A percentile compares a stretch with the other conserved stretches of the same genome.
Conservation (phyloP, 306 rosid genomes). For the Inga laurina region DNA sequence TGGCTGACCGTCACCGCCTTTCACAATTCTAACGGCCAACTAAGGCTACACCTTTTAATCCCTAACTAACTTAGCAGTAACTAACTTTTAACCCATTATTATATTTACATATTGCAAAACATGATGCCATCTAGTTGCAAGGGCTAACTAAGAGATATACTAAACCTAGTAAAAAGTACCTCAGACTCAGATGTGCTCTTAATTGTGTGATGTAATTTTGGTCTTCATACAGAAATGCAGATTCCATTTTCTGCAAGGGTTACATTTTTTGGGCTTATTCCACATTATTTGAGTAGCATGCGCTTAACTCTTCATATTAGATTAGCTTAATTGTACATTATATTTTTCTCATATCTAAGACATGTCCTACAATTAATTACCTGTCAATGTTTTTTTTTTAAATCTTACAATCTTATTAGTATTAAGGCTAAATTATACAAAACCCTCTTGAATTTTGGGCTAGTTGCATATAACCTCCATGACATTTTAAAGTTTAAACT, state of each 20-base stretch:
- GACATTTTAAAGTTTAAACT: too few relatives aligned
- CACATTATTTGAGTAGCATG: neutral
- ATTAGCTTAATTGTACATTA: neutral
- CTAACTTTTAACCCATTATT: too few relatives aligned
- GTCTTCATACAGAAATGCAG: slow-evolving; percentile 4
- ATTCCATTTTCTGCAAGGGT: slow-evolving; percentile 5
- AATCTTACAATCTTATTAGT: slow-evolving; percentile 9
- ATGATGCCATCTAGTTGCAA: slow-evolving; percentile 5
- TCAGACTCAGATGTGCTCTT: slow-evolving; percentile 4
- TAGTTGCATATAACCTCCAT: too few relatives aligned
- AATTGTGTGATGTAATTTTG: slow-evolving; percentile 2
- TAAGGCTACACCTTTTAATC: too few relatives aligned
- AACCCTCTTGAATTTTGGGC: too few relatives aligned
- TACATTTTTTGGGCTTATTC: neutral
- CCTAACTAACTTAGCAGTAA: too few relatives aligned
- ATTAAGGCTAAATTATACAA: neutral
- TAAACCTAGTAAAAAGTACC: slow-evolving; percentile 3
- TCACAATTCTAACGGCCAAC: too few relatives aligned
- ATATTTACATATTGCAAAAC: too few relatives aligned
- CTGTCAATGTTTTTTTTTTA: neutral
- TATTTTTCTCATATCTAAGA: neutral
- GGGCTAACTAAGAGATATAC: slow-evolving; percentile 1
- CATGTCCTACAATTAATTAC: neutral
- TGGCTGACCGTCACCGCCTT: too few relatives aligned
- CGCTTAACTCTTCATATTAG: slow-evolving; percentile 6